phyloP scores from a whole-genome alignment of 345 rosid genomes.

The Murraya paniculata region DNA sequence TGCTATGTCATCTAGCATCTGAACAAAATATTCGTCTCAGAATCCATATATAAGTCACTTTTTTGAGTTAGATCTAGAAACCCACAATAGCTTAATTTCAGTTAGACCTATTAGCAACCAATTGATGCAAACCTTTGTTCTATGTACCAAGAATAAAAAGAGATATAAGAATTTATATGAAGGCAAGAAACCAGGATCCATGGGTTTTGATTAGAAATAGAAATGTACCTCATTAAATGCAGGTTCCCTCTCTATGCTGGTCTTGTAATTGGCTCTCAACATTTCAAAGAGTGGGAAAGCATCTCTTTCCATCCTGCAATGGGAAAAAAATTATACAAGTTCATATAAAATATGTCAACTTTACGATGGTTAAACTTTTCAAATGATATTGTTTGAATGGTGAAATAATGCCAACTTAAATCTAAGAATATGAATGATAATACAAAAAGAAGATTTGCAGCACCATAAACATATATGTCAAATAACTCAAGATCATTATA shows the following conservation, averaged over 20 bases:
- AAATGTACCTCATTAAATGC: slow-evolving; percentile 66
- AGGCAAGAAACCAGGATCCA: not conserved
- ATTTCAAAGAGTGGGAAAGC: slow-evolving; percentile 91
- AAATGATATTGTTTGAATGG: not conserved
- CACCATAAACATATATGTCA: not conserved
- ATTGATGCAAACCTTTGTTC: not conserved
- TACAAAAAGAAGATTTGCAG: not conserved
- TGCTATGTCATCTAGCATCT: slow-evolving; percentile 83
- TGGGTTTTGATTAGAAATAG: not conserved
- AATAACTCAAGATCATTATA: not conserved
- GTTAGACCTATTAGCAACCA: not conserved
- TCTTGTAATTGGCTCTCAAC: slow-evolving; percentile 68
- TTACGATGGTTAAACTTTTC: not conserved
- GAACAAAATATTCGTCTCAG: slow-evolving; percentile 33
- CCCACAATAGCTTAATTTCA: not conserved
- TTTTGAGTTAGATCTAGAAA: not conserved
- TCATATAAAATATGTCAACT: not conserved
- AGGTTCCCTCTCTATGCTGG: slow-evolving; percentile 82
- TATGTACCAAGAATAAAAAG: not conserved
- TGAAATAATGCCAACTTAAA: not conserved
- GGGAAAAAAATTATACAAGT: not conserved
- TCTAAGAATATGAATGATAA: not conserved
- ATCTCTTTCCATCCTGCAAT: slow-evolving; percentile 79
- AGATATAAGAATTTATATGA: not conserved
- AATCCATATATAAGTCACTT: not conserved